Base-by-base conservation (phyloP, 2,329 filamentous ascomycete species). In the Pseudogymnoascus sp. region DNA sequence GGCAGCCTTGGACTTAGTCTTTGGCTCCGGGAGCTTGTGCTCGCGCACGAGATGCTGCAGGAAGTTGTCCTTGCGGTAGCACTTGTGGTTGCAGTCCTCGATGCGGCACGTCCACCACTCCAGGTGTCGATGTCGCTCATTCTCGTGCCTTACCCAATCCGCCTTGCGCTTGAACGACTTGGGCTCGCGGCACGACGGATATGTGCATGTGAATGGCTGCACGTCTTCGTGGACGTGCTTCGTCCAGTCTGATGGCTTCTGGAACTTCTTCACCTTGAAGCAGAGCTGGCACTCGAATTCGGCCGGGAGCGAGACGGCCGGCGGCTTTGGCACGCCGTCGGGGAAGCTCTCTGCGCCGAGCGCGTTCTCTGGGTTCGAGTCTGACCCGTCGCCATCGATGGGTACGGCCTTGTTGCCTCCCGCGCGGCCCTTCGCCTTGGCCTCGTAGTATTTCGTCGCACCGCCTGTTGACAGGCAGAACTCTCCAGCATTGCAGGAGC, bases 111-210 rank as follows among this genome's bases (percentile, higher is more conserved):
- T 86, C 92, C 92, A 97, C 86, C 90, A 94, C 70, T 96, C 92
- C 2, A 96, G 78, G 66, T 95, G 91, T 23, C 92, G 84, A 72
- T 97, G 92, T 26, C 89, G 86, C 74, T 97, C 92, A 68, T 93
- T 96, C 72, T 96, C 92, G 70, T 97, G 92, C 31, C 92, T 84
- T 21, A 96, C 91, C 92, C 92, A 97, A 72, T 97, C 92, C 12
- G 92, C 92, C 75, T 96, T 97, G 58, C 92, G 85, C 76, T 96
- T 96, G 79, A 96, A 97, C 37, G 91, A 92, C 74, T 95, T 96
- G 16, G 90, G 86, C 58, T 96, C 91, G 7, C 83, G 83, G 72
- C 92, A 96, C 60, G 85, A 81, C 2, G 89, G 85, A 78, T 93
- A 96, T 0, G 92, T 96, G 75, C 92, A 97, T 2, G 91, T 95